Evolutionary conservation across 768 basidiomycete genomes (phyloP), one percentile per base, ranked within the genome.

Genomic region (Mycena vulgaris): DNA sequence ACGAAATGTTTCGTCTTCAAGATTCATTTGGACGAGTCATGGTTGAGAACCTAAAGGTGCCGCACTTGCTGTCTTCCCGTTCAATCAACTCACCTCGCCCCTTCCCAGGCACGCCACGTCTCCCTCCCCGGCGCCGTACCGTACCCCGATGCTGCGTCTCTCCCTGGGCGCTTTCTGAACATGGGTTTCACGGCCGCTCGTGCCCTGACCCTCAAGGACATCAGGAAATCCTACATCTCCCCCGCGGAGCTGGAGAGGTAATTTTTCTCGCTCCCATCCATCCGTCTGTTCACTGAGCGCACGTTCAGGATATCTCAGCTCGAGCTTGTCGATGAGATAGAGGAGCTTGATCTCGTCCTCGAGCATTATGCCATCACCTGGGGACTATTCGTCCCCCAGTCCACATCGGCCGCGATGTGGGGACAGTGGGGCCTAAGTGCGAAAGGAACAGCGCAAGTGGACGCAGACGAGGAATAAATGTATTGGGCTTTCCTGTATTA

Each of bases 11-110:
- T 77, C 93, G 92, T 2, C 83, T 98, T 5, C 85, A 89, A 23
- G 97, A 98, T 77, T 75, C 90, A 0, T 99, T 99, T 81, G 98
- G 97, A n/a, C 86, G 87, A 33, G 94, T 99, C 25, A 98, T 99
- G 96, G 82, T 92, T 64, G 88, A 88, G 52, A 99, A 99, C 80
- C 85, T 98, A 56, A 90, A 88, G 84, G 96, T 94, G 71, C 66
- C 33, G 27, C 64, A 17, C 30, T 19, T 5, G 16, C 40, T 39
- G 16, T 31, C 8, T 6, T 11, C 30, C 31, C 19, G 5, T 17
- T 48, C 14, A 40, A 37, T 47, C 28, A 2, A 17, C 35, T 42
- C 28, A 49, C 40, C 7, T 8, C 19, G 5, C 13, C 3, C 28
- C 47, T 51, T 37, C 6, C 16, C n/a, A 61, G 63, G 63, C 67